Evolutionary conservation across 164 flowering plant genomes (phyloP), one percentile per base, ranked within the genome.

Genomic region (Sedum album): DNA sequence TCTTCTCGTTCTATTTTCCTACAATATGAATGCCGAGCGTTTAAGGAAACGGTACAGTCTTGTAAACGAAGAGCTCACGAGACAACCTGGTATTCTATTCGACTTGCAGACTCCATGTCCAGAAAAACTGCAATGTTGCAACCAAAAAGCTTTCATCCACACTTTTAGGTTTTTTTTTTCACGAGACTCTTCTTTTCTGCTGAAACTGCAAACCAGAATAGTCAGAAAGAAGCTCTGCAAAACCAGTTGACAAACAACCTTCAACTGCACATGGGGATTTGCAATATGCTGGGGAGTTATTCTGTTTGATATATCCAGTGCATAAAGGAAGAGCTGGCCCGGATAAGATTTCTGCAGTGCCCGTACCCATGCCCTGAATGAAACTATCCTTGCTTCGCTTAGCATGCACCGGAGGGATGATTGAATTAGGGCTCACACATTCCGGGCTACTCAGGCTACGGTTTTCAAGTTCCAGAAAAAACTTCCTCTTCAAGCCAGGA

Each of bases 401-500:
- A 17, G 39, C 51, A 67, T 38, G 73, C 17, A 31, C 21, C 20
- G 60, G 57, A 0, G 60, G 42, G 51, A 66, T 55, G 35, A 65
- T 28, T 23, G 75, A 66, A 28, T 70, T 62, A 2, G 55, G 31
- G 42, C 57, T 30, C 11, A 20, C 61, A 41, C 71, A 46, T 30
- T 72, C 66, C 6, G 74, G 39, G 25, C 62, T 51, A 31, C 69
- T 80, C 42, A 81, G 53, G 31, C 68, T 79, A 51, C 70, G 76
- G 11, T 35, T 65, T 57, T 72, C 71, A 23, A 70, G 7, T 44
- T 73, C 75, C n/a, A 67, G 72, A 38, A 62, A 65, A 14, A 64
- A 65, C 76, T 86, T 91, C 82, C 97, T 82, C 84, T 91, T 91
- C 53, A 77, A 72, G 28, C 89, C 93, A 60, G 91, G 80, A 66